Percentiles rank a stretch among this genome's conserved stretches.
phyloP scores from a whole-genome alignment of 192 early-diverging fungal genomes.

The Coemansia sp. region DNA sequence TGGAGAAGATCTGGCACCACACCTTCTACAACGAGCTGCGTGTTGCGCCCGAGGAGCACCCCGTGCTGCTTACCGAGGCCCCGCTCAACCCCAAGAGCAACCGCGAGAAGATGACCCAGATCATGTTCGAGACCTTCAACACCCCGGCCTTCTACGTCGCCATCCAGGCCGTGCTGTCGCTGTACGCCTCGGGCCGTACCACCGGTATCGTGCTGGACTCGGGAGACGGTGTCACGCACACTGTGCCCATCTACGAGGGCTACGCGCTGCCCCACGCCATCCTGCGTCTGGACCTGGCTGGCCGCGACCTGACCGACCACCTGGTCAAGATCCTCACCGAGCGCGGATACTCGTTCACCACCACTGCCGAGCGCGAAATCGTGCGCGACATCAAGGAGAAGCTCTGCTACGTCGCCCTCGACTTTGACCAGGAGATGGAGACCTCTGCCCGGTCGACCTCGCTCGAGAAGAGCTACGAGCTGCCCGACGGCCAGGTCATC shows the following conservation, averaged over 20 bases:
- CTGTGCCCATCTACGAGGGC: constrained; percentile 98
- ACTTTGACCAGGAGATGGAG: constrained; percentile 97
- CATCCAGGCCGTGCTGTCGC: constrained; percentile 95
- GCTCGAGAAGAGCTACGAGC: constrained; percentile 96
- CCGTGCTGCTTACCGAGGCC: constrained; percentile 95
- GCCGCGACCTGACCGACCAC: constrained; percentile 95
- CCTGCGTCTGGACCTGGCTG: constrained; percentile 93
- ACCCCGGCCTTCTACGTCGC: constrained; percentile 95
- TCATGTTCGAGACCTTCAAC: constrained; percentile 99
- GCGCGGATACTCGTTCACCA: constrained; percentile 94
- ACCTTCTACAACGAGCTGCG: constrained; percentile 98
- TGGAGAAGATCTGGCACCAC: constrained; percentile 97
- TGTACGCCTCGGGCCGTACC: constrained; percentile 95
- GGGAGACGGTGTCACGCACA: constrained; percentile 97
- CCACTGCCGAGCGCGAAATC: constrained; percentile 96
- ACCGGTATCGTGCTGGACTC: constrained; percentile 99
- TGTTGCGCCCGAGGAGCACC: constrained; percentile 97
- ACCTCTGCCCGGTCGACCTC: constrained; percentile 89
- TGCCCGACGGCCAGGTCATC: constrained; percentile 98
- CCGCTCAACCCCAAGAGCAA: constrained; percentile 98
- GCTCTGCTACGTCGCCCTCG: constrained; percentile 96
- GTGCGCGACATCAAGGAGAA: constrained; percentile 99
- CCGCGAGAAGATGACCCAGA: constrained; percentile 99
- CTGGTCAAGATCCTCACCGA: constrained; percentile 91
- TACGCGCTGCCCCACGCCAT: constrained; percentile 95